These are phyloP conservation scores for Tranzscheliella williamsii DNA, from an alignment of 1,284 basidiomycete genomes.

Conservation along the genomic window DNA sequence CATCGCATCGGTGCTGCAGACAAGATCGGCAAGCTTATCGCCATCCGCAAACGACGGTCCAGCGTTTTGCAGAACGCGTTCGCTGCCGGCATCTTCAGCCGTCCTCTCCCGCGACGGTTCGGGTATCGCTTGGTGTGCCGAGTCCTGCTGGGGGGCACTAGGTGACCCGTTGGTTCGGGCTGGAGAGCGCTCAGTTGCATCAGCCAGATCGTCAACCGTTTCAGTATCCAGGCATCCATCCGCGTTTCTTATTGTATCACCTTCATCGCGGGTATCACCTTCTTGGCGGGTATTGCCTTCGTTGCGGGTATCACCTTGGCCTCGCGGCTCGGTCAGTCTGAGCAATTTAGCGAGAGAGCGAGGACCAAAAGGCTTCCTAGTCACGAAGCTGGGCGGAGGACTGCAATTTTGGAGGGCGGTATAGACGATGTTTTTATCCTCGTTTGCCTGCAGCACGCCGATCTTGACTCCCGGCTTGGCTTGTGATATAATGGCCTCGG, in stretches of 20 bases:
- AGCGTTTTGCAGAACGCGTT: not conserved
- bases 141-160: not conserved
- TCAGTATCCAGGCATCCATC: too few relatives aligned
- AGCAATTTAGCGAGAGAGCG: slow-evolving; percentile 29
- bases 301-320: slow-evolving; percentile 3
- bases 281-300: slow-evolving; percentile 5
- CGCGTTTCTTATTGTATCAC: too few relatives aligned
- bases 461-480: slow-evolving; percentile 41
- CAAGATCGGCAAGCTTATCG: slow-evolving; percentile 28
- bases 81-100: not conserved
- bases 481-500: slow-evolving; percentile 29
- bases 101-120: not conserved
- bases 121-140: too few relatives aligned
- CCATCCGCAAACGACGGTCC: slow-evolving; percentile 2
- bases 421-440: slow-evolving; percentile 35
- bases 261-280: slow-evolving; percentile 11
- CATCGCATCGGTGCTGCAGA: slow-evolving; percentile 15
- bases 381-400: slow-evolving; percentile 34
- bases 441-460: slow-evolving; percentile 42
- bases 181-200: too few relatives aligned
- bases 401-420: slow-evolving; percentile 30
- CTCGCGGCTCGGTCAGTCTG: slow-evolving; percentile 26
- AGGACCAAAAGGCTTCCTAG: slow-evolving; percentile 45
- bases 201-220: too few relatives aligned
- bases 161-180: too few relatives aligned